Base-by-base conservation (phyloP, 768 basidiomycete species). In the Kwoniella europaea region DNA sequence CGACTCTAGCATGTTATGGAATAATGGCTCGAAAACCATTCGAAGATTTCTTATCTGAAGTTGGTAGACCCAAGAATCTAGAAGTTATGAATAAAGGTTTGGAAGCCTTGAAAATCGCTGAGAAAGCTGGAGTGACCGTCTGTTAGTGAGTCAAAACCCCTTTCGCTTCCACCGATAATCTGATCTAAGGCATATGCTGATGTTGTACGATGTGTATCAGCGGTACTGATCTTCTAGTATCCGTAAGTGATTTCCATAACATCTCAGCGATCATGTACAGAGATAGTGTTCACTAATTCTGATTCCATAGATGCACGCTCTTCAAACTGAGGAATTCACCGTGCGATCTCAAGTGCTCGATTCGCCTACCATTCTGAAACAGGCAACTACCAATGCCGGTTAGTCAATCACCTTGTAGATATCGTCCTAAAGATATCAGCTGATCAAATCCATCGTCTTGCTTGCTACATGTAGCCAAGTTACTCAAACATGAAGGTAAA, bases 291-390 rank as follows among this genome's bases (percentile, higher is more conserved):
- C 24, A 24, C 24, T 24, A 2, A 24, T 24, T 24, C 24, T 24
- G 24, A 24, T 24, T 1, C 24, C 24, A 24, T 24, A 71, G 87
- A 89, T 84, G 89, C 91, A 61, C 86, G 90, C 83, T 86, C 88
- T 76, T 86, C 91, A 65, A 86, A 91, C 83, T 1, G 74, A 89
- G 89, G 82, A 85, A 60, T 86, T 86, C 68, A 78, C 84, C 10
- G 85, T 86, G n/a, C 82, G 86, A 42, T 78, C 85, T 2, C 65
- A 76, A n/a, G 79, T 85, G 1, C 81, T 86, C 0, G 69, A 83
- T 2, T 82, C 85, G 0, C 69, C 77, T 0, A 80, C 76, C 1
- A 80, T 87, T n/a, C 71, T 86, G 5, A 79, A 78, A 24, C 86
- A 87, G 52, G 86, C 86, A 0, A 86, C 86, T 0, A 84, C 80